A percentile compares a stretch with the other conserved stretches of the same genome.
phyloP scores from a whole-genome alignment of 495 filamentous ascomycete genomes.

The Penicillium cataractarum region DNA sequence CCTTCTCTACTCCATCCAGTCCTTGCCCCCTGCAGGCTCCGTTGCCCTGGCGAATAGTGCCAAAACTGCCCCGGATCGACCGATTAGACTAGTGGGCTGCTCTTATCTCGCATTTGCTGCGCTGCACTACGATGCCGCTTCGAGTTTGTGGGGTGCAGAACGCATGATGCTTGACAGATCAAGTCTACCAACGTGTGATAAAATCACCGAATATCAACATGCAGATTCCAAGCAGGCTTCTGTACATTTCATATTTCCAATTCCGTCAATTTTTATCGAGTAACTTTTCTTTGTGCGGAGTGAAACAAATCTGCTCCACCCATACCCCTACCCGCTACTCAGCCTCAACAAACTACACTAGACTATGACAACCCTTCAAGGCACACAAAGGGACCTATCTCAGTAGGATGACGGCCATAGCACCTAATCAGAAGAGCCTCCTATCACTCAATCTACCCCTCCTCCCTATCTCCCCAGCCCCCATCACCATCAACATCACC shows the following conservation, averaged over 20 bases:
- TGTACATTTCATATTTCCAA: neutral
- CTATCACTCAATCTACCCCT: constrained; percentile 3
- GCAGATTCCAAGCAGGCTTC: neutral
- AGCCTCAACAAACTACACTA: neutral
- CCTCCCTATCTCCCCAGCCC: neutral
- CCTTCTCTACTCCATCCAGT: constrained; percentile 4
- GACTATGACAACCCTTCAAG: constrained; percentile 1
- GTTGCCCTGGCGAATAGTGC: neutral
- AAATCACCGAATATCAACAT: neutral
- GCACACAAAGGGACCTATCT: constrained; percentile 3
- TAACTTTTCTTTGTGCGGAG: neutral
- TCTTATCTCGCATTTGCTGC: constrained; percentile 20
- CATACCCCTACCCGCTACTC: neutral
- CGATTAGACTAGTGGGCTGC: constrained; percentile 6
- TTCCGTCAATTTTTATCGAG: neutral
- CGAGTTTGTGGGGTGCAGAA: constrained; percentile 22
- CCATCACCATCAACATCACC: neutral
- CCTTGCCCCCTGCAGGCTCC: constrained; percentile 12
- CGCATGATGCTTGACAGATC: neutral
- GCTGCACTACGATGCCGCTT: constrained; percentile 3
- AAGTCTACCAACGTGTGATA: neutral
- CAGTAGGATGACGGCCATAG: neutral
- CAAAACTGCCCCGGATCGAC: neutral
- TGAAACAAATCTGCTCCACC: neutral
- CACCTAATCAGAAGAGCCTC: neutral